Evolutionary conservation across 2,329 filamentous ascomycete genomes (phyloP), one percentile per base, ranked within the genome.

Genomic region (Teratosphaeria epicoccoides): DNA sequence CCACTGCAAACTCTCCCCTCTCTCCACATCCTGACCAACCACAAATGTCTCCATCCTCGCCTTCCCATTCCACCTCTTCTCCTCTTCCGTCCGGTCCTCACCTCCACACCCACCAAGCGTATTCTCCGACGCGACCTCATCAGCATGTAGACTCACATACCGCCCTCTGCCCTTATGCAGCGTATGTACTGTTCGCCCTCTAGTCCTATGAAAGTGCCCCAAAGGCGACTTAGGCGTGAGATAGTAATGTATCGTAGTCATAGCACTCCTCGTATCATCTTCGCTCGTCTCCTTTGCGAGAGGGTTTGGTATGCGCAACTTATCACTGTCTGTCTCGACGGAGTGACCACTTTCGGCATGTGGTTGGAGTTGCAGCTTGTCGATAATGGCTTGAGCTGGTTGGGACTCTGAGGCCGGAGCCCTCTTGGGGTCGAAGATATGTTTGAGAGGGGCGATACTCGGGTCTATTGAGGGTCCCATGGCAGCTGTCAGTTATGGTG

Each of bases 331-430:
- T 1, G 81, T 85, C 63, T 83, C 79, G 56, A 67, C 68, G 60
- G 78, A 85, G 68, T 81, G 85, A 45, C 82, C 81, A 49, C 82
- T 82, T 68, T 85, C 81, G 43, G 80, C 73, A 65, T 85, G 81
- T 7, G 73, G 69, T 46, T 70, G 62, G 24, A 84, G 72, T 22
- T 68, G 59, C 47, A 84, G 73, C 20, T 68, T 57, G 29, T 59
- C 52, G 61, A 79, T 73, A 26, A 74, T 63, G 50, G 66, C 61
- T 47, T 73, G 66, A 29, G 52, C 49, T 24, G 65, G 54, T 7
- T 65, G 46, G 60, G 74, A 68, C 26, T 62, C 45, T 20, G 40
- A 44, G 40, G 40, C 17, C 4, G 23, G 9, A 43, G 56, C 25
- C n/a, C 59, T 54, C 5, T 51, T 24, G 33, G 54, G 55, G 23